Percentiles rank a stretch among this genome's conserved stretches.
phyloP scores from a whole-genome alignment of 306 rosid species.

The Acacia acuminata region DNA sequence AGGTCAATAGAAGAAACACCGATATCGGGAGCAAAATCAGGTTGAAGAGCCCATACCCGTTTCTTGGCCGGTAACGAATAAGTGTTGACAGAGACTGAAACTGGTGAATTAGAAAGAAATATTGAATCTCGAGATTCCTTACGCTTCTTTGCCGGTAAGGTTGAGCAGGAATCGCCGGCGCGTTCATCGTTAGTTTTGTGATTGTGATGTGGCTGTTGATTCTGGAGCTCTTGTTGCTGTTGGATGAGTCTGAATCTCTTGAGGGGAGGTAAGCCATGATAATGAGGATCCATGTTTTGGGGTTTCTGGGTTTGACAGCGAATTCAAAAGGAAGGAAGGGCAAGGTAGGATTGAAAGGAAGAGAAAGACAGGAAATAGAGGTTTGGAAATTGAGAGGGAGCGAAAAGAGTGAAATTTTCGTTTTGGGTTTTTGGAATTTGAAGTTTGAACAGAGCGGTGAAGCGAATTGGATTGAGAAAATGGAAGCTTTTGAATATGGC shows the following conservation, averaged over 20 bases:
- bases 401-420: background rate
- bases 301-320: background rate
- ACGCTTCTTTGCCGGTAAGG: slow-evolving; percentile 76
- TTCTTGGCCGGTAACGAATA: slow-evolving; percentile 84
- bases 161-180: background rate
- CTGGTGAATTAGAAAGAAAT: background rate
- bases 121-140: slow-evolving; percentile 50
- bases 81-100: slow-evolving; percentile 10
- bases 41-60: slow-evolving; percentile 63
- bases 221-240: slow-evolving; percentile 32
- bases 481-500: background rate
- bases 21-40: slow-evolving; percentile 25
- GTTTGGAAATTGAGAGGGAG: background rate
- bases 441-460: slow-evolving; percentile 15
- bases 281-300: slow-evolving; percentile 50
- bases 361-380: background rate
- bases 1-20: slow-evolving; percentile 46
- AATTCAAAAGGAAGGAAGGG: background rate
- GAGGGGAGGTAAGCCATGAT: slow-evolving; percentile 62
- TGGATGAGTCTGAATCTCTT: slow-evolving; percentile 69
- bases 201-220: slow-evolving; percentile 18
- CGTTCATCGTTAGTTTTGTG: background rate
- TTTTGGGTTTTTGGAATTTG: background rate
- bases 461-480: background rate
- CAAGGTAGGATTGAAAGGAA: background rate